phyloP scores from a whole-genome alignment of 73 alveolate genomes.

The Paraurostyla sp. region DNA sequence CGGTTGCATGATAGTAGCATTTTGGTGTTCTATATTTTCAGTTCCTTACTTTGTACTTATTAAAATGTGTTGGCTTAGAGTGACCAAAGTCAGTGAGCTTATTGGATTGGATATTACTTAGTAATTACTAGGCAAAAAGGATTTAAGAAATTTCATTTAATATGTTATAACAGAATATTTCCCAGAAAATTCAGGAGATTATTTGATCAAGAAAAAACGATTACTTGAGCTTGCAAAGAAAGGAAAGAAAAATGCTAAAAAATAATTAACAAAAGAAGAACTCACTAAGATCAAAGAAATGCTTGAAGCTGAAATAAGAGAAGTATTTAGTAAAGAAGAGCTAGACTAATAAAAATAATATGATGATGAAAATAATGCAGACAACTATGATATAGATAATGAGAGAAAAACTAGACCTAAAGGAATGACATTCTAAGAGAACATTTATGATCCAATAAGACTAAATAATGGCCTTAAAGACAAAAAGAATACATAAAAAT shows the following conservation, averaged over 20 bases:
- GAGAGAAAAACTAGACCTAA: not conserved
- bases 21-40: conserved; percentile 49
- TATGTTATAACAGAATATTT: conserved; percentile 44
- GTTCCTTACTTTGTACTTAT: conserved; percentile 30
- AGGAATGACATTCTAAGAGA: conserved; percentile 37
- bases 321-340: conserved; percentile 39
- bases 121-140: not conserved
- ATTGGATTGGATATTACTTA: conserved; percentile 32
- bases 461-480: not conserved
- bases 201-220: conserved; percentile 20
- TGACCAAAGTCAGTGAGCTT: conserved; percentile 28
- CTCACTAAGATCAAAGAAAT: conserved; percentile 46
- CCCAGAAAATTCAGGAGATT: conserved; percentile 60
- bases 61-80: conserved; percentile 48
- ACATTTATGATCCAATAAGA: not conserved
- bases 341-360: too few species aligned
- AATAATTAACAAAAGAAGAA: conserved; percentile 29
- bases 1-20: conserved; percentile 13
- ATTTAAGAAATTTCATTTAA: not conserved
- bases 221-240: conserved; percentile 57
- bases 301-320: conserved; percentile 33
- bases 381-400: not conserved
- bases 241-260: conserved; percentile 47
- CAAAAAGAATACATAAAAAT: not conserved
- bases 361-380: not conserved